Evolutionary conservation across 176 grass and related monocot species (phyloP), one percentile per base, ranked within the genome.

Genomic region (Raddia guianensis): DNA sequence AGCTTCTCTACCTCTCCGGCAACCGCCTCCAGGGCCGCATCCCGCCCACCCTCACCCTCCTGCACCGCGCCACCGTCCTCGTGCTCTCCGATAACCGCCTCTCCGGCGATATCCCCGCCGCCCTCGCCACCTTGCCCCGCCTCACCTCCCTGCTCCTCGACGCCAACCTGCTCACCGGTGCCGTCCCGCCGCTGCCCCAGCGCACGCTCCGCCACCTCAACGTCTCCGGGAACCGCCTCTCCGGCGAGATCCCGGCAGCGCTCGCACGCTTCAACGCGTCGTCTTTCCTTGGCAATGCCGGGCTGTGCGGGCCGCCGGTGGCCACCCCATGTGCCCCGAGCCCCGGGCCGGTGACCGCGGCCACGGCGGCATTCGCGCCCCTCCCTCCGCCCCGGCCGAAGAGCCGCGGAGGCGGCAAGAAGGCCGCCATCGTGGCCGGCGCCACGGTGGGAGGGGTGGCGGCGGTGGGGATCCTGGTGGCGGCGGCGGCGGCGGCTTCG

Each of bases 1-100:
- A 98, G 81, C 88, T 91, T 5, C 90, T 98, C 44, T 98, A 93
- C 84, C 93, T 98, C 81, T 88, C 77, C 83, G 69, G 57, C 73
- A 98, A 98, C 78, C 80, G 58, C 42, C 86, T 98, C 81, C 78
- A 81, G 9, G 96, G 90, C 3, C 65, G 77, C 32, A 69, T 99
- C 42, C 96, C 96, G 12, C 51, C 68, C n/a, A 86, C 20, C 46
- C 67, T 99, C 12, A 56, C 84, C 27, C 63, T n/a, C 13, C 92
- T 99, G 10, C 96, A 91, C 86, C 92, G 96, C 57, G 64, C 91
- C 66, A 99, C 91, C 50, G 82, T 95, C 8, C 43, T 99, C 27
- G 96, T 83, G 16, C 89, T 99, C 71, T 99, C 90, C 48, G 50
- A 62, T 8, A 99, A 95, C 71, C 71, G 78, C n/a, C 79, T 98